A percentile compares a stretch with the other conserved stretches of the same genome.
Conservation (phyloP, 257 asterid species). For the Linaria vulgaris region DNA sequence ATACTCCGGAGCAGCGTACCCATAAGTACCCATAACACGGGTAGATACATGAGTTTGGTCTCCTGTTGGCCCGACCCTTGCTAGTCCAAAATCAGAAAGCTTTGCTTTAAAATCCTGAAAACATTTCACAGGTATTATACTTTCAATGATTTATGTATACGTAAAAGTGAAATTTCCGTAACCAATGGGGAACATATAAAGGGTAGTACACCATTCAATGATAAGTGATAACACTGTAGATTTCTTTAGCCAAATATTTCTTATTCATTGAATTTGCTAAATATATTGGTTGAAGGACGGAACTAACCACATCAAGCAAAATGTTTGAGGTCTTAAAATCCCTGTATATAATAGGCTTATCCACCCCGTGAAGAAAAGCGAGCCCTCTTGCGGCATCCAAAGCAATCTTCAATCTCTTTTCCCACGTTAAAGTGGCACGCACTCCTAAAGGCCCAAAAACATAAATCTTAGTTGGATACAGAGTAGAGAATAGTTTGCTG, state of each 20-base stretch:
- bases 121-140: conserved; percentile 18
- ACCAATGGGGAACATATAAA: conserved; percentile 15
- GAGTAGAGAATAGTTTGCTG: conserved; percentile 1
- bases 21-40: conserved; percentile 95
- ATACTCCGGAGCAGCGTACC: conserved; percentile 98
- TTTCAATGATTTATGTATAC: background rate
- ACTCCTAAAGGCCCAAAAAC: conserved; percentile 50
- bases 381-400: conserved; percentile 95
- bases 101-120: conserved; percentile 88
- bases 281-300: background rate
- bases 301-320: conserved; percentile 78
- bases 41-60: conserved; percentile 98
- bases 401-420: conserved; percentile 77
- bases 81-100: conserved; percentile 94
- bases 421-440: conserved; percentile 70
- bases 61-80: conserved; percentile 94
- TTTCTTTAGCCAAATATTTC: conserved; percentile 11
- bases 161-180: background rate
- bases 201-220: background rate
- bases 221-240: background rate
- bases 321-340: conserved; percentile 92
- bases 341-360: conserved; percentile 83
- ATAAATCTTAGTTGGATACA: background rate
- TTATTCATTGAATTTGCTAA: background rate
- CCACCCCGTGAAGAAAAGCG: conserved; percentile 94